Evolutionary conservation across 2,329 filamentous ascomycete species (phyloP).

Genomic region (Diaporthe citri): DNA sequence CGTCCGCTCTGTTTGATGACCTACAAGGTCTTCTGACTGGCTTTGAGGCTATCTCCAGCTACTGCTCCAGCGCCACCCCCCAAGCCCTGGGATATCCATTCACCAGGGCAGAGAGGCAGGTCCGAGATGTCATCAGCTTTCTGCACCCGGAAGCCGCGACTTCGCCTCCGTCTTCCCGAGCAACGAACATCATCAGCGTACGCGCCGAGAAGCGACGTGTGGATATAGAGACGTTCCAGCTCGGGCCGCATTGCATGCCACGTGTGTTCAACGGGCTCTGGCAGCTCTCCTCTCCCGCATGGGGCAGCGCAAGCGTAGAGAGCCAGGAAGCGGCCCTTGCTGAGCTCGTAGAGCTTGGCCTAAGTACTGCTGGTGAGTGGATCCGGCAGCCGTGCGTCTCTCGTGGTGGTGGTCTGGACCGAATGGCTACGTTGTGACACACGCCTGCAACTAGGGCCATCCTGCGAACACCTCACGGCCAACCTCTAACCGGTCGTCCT

Average conservation of each 20-base stretch:
- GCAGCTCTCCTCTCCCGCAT: slow-evolving; percentile 50
- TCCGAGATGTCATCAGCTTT: slow-evolving; percentile 46
- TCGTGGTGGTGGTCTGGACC: neutral
- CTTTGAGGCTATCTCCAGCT: slow-evolving; percentile 44
- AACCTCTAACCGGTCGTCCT: neutral
- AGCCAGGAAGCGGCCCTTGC: slow-evolving; percentile 46
- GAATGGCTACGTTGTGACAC: neutral
- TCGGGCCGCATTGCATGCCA: slow-evolving; percentile 43
- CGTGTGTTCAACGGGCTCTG: slow-evolving; percentile 49
- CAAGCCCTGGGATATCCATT: slow-evolving; percentile 45
- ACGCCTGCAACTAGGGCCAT: neutral
- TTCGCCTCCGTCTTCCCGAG: neutral
- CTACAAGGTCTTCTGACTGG: slow-evolving; percentile 43
- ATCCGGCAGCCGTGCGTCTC: neutral
- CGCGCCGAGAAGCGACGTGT: neutral
- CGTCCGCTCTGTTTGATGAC: slow-evolving; percentile 40
- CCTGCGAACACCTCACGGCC: neutral
- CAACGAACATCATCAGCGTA: neutral
- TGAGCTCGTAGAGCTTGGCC: slow-evolving; percentile 44
- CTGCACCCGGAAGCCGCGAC: slow-evolving; percentile 44
- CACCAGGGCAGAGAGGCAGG: slow-evolving; percentile 48
- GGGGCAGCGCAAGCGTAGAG: slow-evolving; percentile 46
- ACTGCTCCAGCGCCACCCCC: slow-evolving; percentile 41
- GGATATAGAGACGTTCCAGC: slow-evolving; percentile 43
- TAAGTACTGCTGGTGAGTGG: slow-evolving; percentile 43